Evolutionary conservation across 495 filamentous ascomycete genomes (phyloP).

Genomic region (Lasiosphaeria miniovina): DNA sequence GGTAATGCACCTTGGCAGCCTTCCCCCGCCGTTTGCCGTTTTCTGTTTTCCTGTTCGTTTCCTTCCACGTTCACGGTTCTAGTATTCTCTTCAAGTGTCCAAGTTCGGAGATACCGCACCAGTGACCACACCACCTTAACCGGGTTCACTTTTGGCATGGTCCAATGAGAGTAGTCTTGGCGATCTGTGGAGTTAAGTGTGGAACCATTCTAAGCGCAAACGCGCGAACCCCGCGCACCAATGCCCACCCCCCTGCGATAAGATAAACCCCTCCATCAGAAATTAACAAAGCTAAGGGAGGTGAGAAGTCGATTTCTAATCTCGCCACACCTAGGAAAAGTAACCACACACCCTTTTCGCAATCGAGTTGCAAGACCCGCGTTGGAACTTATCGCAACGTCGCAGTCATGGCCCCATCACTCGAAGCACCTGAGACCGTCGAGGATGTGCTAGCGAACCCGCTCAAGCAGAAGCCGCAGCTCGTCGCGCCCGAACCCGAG

Average conservation of each 20-base stretch:
- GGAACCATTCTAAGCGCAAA: constrained; percentile 10
- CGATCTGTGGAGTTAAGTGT: constrained; percentile 6
- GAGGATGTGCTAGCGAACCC: constrained; percentile 65
- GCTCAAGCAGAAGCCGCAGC: constrained; percentile 67
- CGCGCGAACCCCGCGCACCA: constrained; percentile 8
- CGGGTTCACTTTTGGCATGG: neutral
- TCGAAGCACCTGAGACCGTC: constrained; percentile 63
- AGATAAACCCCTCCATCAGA: constrained; percentile 18
- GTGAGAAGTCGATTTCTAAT: constrained; percentile 25
- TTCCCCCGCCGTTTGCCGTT: neutral
- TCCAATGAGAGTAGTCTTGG: constrained; percentile 2
- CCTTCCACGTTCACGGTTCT: neutral
- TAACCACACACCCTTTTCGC: neutral
- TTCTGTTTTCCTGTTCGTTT: neutral
- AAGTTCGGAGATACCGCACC: constrained; percentile 5
- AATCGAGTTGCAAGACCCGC: neutral
- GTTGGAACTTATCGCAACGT: neutral
- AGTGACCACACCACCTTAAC: neutral
- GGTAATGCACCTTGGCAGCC: neutral
- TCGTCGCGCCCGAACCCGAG: constrained; percentile 92
- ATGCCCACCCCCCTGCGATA: neutral
- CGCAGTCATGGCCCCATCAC: constrained; percentile 48
- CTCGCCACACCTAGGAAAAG: constrained; percentile 2
- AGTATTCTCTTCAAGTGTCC: neutral
- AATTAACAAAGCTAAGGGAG: neutral